phyloP scores from a whole-genome alignment of 129 eudicot genomes.

The Centella asiatica region DNA sequence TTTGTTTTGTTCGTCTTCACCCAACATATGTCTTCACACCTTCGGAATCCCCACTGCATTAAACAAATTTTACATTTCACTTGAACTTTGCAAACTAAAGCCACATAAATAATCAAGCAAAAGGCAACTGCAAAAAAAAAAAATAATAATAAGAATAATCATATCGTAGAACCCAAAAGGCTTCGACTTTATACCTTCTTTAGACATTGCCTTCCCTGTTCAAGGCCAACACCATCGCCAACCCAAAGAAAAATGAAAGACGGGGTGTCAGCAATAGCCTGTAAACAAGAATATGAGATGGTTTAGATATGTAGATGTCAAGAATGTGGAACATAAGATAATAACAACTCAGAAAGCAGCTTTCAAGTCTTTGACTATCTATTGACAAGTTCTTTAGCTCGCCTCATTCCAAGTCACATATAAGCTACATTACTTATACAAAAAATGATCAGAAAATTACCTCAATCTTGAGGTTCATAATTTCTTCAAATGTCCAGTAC shows the following conservation, averaged over 20 bases:
- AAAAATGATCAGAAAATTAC: too few relatives aligned
- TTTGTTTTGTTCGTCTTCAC: constrained; percentile 94
- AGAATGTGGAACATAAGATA: not conserved
- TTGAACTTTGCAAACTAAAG: too few relatives aligned
- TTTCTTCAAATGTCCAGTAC: constrained; percentile 91
- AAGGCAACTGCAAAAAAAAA: too few relatives aligned
- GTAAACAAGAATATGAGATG: constrained; percentile 18
- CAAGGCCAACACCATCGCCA: constrained; percentile 99
- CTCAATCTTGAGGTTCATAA: constrained; percentile 94
- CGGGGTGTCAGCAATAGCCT: constrained; percentile 98
- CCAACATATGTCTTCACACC: constrained; percentile 99
- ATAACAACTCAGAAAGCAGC: not conserved
- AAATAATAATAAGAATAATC: not conserved
- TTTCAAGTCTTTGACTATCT: not conserved
- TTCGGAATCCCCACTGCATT: constrained; percentile 95
- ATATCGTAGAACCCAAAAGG: not conserved
- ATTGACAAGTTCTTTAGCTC: too few relatives aligned
- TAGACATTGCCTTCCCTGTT: constrained; percentile 92
- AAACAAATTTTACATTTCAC: constrained; percentile 6
- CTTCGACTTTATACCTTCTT: constrained; percentile 54
- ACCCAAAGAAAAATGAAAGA: constrained; percentile 96
- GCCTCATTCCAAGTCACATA: too few relatives aligned
- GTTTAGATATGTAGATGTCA: constrained; percentile 1
- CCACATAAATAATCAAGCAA: not conserved
- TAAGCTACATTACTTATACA: too few relatives aligned